Evolutionary conservation across 2,329 filamentous ascomycete genomes (phyloP), one percentile per base, ranked within the genome.

Genomic region (Fusarium foetens): DNA sequence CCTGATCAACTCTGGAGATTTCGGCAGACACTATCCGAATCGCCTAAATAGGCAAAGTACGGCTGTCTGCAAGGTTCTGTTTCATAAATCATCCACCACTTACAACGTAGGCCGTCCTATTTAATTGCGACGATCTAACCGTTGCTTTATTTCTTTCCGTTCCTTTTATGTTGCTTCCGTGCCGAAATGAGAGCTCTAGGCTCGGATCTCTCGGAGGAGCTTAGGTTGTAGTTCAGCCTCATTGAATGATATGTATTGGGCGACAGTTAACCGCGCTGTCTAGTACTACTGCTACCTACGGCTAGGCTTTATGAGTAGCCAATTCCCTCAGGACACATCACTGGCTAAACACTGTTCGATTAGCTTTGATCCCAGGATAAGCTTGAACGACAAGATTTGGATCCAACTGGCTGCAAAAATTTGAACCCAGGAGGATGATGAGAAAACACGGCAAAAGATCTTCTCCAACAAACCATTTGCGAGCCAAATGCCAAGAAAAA

Each of bases 1-100:
- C 53, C 57, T 63, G 39, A 63, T 31, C 17, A 14, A 25, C 39
- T 16, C 21, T 39, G 14, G 19, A 23, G 23, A n/a, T 25, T 25
- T 62, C 57, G 70, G 62, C 31, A 55, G 31, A 53, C 14, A 38
- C n/a, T 46, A 57, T 72, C 70, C 70, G 70, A 53, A 60, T 71
- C 71, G 25, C 70, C 62, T 27, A 41, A 68, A 57, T 11, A 51
- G 58, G 66, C 36, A 42, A 46, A 36, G 25, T 5, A 19, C 8
- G 29, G 16, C 21, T 25, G 17, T 14, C 4, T 38, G 14, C 33
- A 25, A 17, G 31, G 51, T 12, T 31, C 29, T n/a, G 36, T 55
- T 23, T 49, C 38, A 45, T 16, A 68, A 68, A 63, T 68, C 39
- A 52, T 68, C 66, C 66, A 68, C 66, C 66, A 68, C 43, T 68